These are phyloP conservation scores for Boletus reticuloceps DNA, from an alignment of 768 basidiomycete genomes.

Conservation along the genomic window DNA sequence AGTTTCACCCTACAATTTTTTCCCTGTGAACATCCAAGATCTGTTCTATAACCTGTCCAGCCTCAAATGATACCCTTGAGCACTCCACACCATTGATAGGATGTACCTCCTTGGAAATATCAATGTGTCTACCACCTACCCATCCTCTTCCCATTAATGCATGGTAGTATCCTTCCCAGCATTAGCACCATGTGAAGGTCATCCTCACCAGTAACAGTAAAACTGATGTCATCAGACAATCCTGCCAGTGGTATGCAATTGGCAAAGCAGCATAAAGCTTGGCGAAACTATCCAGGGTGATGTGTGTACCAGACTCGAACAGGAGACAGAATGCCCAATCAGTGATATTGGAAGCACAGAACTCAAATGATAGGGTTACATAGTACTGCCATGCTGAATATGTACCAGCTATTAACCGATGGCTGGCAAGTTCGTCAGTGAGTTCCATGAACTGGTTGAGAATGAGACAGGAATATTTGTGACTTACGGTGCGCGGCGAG, in stretches of 20 bases:
- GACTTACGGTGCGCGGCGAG: slow-evolving; percentile 54
- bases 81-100: slow-evolving; percentile 63
- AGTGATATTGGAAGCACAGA: slow-evolving; percentile 59
- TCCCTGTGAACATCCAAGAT: slow-evolving; percentile 34
- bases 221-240: slow-evolving; percentile 49
- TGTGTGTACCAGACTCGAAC: slow-evolving; percentile 34
- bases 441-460: neutral
- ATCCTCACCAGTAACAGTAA: slow-evolving; percentile 57
- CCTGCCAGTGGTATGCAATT: slow-evolving; percentile 50
- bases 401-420: slow-evolving; percentile 58
- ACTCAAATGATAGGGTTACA: slow-evolving; percentile 70
- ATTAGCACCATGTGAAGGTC: slow-evolving; percentile 62
- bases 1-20: too few relatives aligned
- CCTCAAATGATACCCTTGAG: slow-evolving; percentile 47
- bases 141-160: slow-evolving; percentile 47
- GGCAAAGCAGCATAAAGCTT: slow-evolving; percentile 52
- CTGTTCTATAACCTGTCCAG: slow-evolving; percentile 40
- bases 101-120: slow-evolving; percentile 58
- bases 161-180: slow-evolving; percentile 66
- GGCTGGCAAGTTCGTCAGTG: slow-evolving; percentile 35
- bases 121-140: slow-evolving; percentile 54
- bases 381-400: slow-evolving; percentile 60
- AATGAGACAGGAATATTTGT: neutral
- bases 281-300: slow-evolving; percentile 45
- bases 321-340: slow-evolving; percentile 55